Conservation (phyloP, 2,329 filamentous ascomycete genomes). For the Aspergillus novoparasiticus region DNA sequence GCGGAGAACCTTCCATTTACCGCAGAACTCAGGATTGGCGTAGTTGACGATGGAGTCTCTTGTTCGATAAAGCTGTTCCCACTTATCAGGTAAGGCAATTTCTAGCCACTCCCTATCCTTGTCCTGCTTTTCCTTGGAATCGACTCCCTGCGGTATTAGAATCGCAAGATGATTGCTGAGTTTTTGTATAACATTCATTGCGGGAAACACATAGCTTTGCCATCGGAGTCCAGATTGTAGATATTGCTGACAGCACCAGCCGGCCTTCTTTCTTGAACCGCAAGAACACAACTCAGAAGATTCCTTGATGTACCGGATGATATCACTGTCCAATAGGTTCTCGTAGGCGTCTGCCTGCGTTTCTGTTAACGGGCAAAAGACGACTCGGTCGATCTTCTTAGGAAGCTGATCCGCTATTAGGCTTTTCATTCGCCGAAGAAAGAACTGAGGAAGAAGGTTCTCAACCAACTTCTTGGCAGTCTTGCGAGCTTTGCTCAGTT, state of each 20-base stretch:
- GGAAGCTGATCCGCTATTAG: conserved; percentile 90
- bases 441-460: conserved; percentile 86
- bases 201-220: conserved; percentile 80
- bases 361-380: conserved; percentile 89
- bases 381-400: conserved; percentile 90
- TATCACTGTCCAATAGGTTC: conserved; percentile 73
- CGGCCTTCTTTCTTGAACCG: conserved; percentile 67
- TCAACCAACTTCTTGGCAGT: conserved; percentile 83
- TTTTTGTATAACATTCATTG: conserved; percentile 80
- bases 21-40: conserved; percentile 87
- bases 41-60: conserved; percentile 79
- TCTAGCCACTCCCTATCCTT: conserved; percentile 75
- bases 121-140: conserved; percentile 71
- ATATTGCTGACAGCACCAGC: conserved; percentile 74
- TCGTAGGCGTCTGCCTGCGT: conserved; percentile 82
- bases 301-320: conserved; percentile 68
- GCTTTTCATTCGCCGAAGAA: conserved; percentile 88
- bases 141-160: conserved; percentile 69
- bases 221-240: conserved; percentile 67
- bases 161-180: conserved; percentile 91
- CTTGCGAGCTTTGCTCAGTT: conserved; percentile 77
- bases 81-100: conserved; percentile 72
- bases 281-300: conserved; percentile 72
- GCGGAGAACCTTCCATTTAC: conserved; percentile 92
- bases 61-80: conserved; percentile 72